Evolutionary conservation across 2,329 filamentous ascomycete genomes (phyloP), one percentile per base, ranked within the genome.

Genomic region (Nemania sp.): DNA sequence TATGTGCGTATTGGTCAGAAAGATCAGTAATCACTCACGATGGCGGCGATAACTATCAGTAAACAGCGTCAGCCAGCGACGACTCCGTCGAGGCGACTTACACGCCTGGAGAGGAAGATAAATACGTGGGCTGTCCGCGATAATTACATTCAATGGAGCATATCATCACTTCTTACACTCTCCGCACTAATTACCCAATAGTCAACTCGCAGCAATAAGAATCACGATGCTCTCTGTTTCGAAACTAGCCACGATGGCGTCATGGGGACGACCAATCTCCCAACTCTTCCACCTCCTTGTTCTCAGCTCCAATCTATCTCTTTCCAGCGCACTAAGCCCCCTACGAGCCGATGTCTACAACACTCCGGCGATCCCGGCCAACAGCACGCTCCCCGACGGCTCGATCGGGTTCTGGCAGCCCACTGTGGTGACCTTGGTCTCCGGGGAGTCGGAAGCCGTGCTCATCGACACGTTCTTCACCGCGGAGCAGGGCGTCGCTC

Each of bases 381-480:
- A 57, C 52, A 48, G 47, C 3, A 61, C 58, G 1, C 58, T 62
- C 1, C 62, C 62, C 1, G 59, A 62, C 18, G 58, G 55, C 21
- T 54, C 55, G 5, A 32, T 54, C 32, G 62, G 61, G 18, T 47
- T 39, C 37, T 64, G 58, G 62, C 58, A 61, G 15, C 58, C 62
- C 5, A 64, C 58, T 4, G 58, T 61, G 5, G 47, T 61, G 21
- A 64, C 64, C 5, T 45, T 66, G 15, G 42, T 66, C 13, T 66
- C 57, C 1, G 50, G 55, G 7, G 56, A 58, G 32, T 42, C 45
- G 6, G 64, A 72, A 18, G 77, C 77, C 1, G 71, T 78, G 3
- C 72, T 79, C 0, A 70, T 78, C 20, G 76, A 79, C 63, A 75
- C 76, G 1, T 69, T 72, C 2, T 67, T 68, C 66, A 76, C 66